Evolutionary conservation across 1,284 basidiomycete species (phyloP).

Genomic region (Flammula alnicola): DNA sequence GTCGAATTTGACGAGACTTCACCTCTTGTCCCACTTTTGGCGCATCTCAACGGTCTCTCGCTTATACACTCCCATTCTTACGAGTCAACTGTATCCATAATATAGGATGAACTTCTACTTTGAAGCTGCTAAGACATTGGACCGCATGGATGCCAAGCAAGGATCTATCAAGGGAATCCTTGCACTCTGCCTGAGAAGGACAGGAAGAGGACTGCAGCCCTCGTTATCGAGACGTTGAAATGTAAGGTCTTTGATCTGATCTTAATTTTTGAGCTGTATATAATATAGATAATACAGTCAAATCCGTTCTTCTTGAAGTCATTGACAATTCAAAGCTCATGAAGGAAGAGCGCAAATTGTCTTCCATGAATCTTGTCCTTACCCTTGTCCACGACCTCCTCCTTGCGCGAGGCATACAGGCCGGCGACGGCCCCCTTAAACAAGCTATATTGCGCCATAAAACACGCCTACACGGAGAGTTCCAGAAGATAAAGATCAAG

Average conservation of each 20-base stretch:
- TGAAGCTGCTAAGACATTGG: conserved; percentile 80
- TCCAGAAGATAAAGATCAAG: conserved; percentile 85
- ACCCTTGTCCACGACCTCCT: conserved; percentile 90
- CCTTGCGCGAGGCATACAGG: conserved; percentile 81
- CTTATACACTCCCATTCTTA: conserved; percentile 12
- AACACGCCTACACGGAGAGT: conserved; percentile 85
- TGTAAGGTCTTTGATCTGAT: conserved; percentile 57
- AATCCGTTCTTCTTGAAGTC: conserved; percentile 66
- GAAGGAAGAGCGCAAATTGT: conserved; percentile 75
- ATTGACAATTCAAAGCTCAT: conserved; percentile 70
- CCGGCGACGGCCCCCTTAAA: conserved; percentile 86
- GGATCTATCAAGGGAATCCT: conserved; percentile 86
- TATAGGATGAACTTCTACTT: conserved; percentile 91
- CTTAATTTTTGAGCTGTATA: conserved; percentile 10
- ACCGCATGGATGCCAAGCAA: conserved; percentile 83
- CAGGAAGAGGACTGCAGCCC: conserved; percentile 76
- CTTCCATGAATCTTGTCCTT: conserved; percentile 73
- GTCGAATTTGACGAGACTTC: neutral
- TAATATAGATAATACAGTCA: conserved; percentile 53
- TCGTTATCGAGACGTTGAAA: conserved; percentile 92
- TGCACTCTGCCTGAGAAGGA: conserved; percentile 75
- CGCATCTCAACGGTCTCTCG: conserved; percentile 4
- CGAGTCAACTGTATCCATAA: conserved; percentile 37
- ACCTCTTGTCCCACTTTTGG: conserved; percentile 1
- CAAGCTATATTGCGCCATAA: conserved; percentile 84